A percentile compares a stretch with the other conserved stretches of the same genome.
These are phyloP conservation scores for Haematococcus sp. DNA, from an alignment of 139 green algal genomes.

Conservation along the genomic window DNA sequence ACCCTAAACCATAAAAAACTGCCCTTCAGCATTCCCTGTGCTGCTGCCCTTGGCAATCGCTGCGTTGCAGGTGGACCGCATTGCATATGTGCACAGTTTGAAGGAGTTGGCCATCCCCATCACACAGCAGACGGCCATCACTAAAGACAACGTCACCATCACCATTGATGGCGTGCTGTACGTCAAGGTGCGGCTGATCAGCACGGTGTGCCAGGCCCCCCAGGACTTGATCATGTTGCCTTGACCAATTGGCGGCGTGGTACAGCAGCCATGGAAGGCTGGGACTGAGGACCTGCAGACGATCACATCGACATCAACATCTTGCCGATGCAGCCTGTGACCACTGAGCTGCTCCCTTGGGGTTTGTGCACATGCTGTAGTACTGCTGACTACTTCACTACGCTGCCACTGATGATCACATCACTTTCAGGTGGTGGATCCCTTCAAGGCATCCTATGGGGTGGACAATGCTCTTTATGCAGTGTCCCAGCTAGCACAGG, in stretches of 20 bases:
- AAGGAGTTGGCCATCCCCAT: conserved; percentile 91
- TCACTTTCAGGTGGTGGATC: conserved; percentile 91
- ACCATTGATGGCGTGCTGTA: conserved; percentile 97
- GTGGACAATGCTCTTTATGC: conserved; percentile 93
- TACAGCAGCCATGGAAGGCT: neutral
- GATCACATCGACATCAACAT: neutral
- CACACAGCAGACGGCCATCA: conserved; percentile 92
- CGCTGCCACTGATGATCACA: too few species aligned
- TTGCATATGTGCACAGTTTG: conserved; percentile 83
- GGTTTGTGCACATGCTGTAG: too few species aligned
- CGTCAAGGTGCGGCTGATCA: conserved; percentile 75
- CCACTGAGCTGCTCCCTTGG: too few species aligned
- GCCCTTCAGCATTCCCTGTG: too few species aligned
- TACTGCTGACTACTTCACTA: too few species aligned
- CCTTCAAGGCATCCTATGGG: conserved; percentile 84
- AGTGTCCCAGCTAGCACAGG: conserved; percentile 86
- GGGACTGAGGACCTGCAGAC: neutral
- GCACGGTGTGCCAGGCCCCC: too few species aligned
- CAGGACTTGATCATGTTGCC: neutral
- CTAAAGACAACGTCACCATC: conserved; percentile 95
- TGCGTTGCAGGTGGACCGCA: conserved; percentile 78
- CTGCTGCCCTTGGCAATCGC: too few species aligned
- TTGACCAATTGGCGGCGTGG: neutral
- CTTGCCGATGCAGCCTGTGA: too few species aligned
- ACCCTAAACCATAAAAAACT: too few species aligned